phyloP scores from a whole-genome alignment of 78 protist species.

The Ministeria vibrans region DNA sequence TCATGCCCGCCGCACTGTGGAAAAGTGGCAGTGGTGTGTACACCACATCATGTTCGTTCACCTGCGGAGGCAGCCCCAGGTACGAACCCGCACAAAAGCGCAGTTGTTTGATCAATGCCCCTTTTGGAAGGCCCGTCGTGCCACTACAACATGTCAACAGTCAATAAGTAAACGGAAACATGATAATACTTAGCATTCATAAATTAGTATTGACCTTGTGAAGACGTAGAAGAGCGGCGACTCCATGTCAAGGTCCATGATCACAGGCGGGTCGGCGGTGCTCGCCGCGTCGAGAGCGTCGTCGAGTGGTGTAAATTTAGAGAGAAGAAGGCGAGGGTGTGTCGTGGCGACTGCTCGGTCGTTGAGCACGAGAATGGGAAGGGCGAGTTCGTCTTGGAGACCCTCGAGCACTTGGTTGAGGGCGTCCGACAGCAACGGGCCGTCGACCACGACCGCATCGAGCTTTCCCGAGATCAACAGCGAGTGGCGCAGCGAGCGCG shows the following conservation, averaged over 20 bases:
- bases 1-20: constrained; percentile 32
- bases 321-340: background rate
- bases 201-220: background rate
- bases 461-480: background rate
- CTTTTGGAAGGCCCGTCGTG: constrained; percentile 67
- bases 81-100: constrained; percentile 4
- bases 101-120: constrained; percentile 18
- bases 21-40: constrained; percentile 33
- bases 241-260: background rate
- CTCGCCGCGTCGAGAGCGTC: background rate
- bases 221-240: background rate
- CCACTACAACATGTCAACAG: constrained; percentile 44
- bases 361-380: background rate
- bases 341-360: background rate
- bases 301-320: background rate
- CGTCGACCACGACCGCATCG: background rate
- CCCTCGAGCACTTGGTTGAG: no score
- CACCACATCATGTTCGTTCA: background rate
- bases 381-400: background rate
- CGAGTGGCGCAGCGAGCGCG: constrained; percentile 16
- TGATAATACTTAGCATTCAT: background rate
- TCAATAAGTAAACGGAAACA: background rate
- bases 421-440: background rate
- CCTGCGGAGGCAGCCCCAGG: background rate
- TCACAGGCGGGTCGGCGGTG: background rate